These are phyloP conservation scores for Agroathelia rolfsii DNA, from an alignment of 1,284 basidiomycete genomes.

Conservation along the genomic window DNA sequence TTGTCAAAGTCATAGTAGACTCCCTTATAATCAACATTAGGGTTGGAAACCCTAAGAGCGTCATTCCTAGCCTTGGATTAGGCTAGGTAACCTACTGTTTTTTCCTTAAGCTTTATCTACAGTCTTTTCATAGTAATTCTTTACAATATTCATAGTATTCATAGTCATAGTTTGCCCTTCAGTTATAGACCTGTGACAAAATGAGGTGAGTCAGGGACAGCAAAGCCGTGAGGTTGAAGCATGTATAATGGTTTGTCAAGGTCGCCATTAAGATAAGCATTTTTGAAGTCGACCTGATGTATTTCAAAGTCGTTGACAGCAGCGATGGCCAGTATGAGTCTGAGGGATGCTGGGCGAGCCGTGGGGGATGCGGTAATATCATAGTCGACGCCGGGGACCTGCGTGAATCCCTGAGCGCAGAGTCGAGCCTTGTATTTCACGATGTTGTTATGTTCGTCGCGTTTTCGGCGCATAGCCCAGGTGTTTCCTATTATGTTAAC, in stretches of 20 bases:
- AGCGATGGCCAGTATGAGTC: constrained; percentile 18
- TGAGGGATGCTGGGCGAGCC: constrained; percentile 15
- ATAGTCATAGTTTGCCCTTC: no score
- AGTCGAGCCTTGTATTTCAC: constrained; percentile 23
- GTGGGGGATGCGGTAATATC: constrained; percentile 23
- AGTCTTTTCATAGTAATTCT: no score
- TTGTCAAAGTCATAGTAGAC: no score
- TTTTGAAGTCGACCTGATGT: constrained; percentile 20
- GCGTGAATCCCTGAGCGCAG: constrained; percentile 27
- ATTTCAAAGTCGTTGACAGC: constrained; percentile 16
- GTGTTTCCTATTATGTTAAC: constrained; percentile 17
- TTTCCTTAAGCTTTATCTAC: no score
- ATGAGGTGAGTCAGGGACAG: no score
- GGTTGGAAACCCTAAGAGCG: no score
- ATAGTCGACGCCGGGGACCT: constrained; percentile 19
- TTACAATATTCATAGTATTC: no score
- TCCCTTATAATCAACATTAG: no score
- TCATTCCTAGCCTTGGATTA: no score
- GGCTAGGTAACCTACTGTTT: no score
- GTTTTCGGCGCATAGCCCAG: constrained; percentile 24
- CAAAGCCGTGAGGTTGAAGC: constrained; percentile 6
- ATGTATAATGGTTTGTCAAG: constrained; percentile 19
- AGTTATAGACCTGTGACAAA: no score
- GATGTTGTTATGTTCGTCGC: constrained; percentile 17
- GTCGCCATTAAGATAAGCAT: constrained; percentile 13